A percentile compares a stretch with the other conserved stretches of the same genome.
Conservation (phyloP, 805 yeast genomes). For the Soucietia sequanensis region DNA sequence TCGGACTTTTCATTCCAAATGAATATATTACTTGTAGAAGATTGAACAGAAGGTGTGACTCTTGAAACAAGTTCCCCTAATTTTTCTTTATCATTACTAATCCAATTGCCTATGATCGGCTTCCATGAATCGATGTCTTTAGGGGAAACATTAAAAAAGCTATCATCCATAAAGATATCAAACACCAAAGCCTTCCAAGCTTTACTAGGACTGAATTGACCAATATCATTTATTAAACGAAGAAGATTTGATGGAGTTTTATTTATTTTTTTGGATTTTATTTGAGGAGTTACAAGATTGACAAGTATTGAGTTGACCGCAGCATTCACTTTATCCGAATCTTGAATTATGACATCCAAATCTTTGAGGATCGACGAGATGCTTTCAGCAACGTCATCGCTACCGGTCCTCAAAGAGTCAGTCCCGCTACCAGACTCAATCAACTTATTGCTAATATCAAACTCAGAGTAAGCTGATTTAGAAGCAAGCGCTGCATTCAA, state of each 20-base stretch:
- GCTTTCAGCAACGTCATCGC: conserved; percentile 9
- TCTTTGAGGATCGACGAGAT: conserved; percentile 29
- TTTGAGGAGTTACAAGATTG: conserved; percentile 52
- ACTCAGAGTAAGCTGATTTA: neutral
- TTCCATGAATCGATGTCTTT: conserved; percentile 47
- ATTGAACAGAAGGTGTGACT: conserved; percentile 34
- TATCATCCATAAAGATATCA: conserved; percentile 63
- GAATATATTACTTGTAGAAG: conserved; percentile 59
- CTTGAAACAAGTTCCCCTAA: conserved; percentile 48
- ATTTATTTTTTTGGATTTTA: conserved; percentile 43
- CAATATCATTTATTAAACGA: conserved; percentile 41
- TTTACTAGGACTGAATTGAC: conserved; percentile 38
- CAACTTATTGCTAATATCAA: neutral
- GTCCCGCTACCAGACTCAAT: conserved; percentile 4
- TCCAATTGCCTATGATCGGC: conserved; percentile 60
- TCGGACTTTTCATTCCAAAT: conserved; percentile 71
- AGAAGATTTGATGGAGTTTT: conserved; percentile 42
- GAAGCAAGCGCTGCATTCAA: conserved; percentile 15
- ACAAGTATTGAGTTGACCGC: conserved; percentile 52
- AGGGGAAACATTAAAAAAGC: conserved; percentile 46
- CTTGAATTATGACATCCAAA: conserved; percentile 46
- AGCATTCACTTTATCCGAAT: conserved; percentile 57
- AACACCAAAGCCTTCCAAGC: conserved; percentile 62
- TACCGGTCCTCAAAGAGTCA: no score
- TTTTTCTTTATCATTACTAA: conserved; percentile 58